Evolutionary conservation across 768 basidiomycete genomes (phyloP), one percentile per base, ranked within the genome.

Genomic region (Hygrophorus russula): DNA sequence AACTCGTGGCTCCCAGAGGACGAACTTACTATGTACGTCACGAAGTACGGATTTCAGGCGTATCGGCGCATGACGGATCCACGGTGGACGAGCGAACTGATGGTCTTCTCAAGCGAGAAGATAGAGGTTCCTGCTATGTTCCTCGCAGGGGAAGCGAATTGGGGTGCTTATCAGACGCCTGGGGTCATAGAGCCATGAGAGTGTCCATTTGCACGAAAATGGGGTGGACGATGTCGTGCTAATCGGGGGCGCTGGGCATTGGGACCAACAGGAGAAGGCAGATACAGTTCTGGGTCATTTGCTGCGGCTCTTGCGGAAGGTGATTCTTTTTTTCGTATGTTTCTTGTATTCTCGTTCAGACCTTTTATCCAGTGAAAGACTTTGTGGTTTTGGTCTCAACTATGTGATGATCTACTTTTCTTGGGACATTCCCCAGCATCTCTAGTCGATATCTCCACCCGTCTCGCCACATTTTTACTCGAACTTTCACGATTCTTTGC

Each of bases 11-110:
- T 80, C 7, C 45, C 67, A 3, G 68, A 73, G 8, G 65, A 60
- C 0, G 74, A 73, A 38, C 64, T 77, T 10, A 55, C 45, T 0
- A 66, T 75, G 9, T 80, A 77, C 51, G 65, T 69, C 1, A 49
- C 62, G 15, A 70, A 71, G 49, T 82, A 69, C 45, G 76, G 80
- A 1, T 80, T 80, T 46, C 78, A 79, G 52, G 78, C 76, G n/a
- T 80, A 80, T 51, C 68, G 78, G 19, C 59, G 62, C 45, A 49
- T 54, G 39, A 64, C 61, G 0, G 66, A 69, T 19, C 43, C 53
- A 4, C 53, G 53, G 17, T 64, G 59, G 57, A 51, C 56, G 15
- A 59, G 59, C 0, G 72, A 78, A 15, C 53, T 76, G 32, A 51
- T 57, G 18, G 56, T 69, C 20, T 75, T 78, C 44, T 49, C 64